Percentiles rank a stretch among this genome's conserved stretches.
Conservation (phyloP, 2,329 filamentous ascomycete species). For the Cytospora schulzeri region DNA sequence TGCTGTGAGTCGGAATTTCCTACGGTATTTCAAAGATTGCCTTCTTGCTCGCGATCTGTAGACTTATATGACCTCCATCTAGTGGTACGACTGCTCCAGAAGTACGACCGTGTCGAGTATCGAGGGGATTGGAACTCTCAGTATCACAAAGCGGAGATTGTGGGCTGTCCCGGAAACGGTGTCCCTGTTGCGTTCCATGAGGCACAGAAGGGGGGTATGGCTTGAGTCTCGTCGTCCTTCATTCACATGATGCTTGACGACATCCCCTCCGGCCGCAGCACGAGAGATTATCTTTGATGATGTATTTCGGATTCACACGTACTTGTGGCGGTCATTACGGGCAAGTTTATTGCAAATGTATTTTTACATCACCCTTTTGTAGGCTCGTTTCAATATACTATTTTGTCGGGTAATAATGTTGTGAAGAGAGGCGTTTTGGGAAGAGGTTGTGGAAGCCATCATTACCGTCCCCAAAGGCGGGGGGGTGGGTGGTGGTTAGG, state of each 20-base stretch:
- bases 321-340: too few relatives aligned
- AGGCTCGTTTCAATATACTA: too few relatives aligned
- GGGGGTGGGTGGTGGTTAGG: too few relatives aligned
- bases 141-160: slow-evolving; percentile 47
- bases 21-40: slow-evolving; percentile 35
- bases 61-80: slow-evolving; percentile 29
- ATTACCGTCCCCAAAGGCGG: too few relatives aligned
- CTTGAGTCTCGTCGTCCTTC: slow-evolving; percentile 13
- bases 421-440: too few relatives aligned
- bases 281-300: not conserved
- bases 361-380: too few relatives aligned
- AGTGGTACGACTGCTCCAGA: slow-evolving; percentile 59
- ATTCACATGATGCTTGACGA: not conserved
- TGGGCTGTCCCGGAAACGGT: slow-evolving; percentile 46
- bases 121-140: slow-evolving; percentile 49
- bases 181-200: slow-evolving; percentile 45
- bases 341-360: too few relatives aligned
- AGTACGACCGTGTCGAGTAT: slow-evolving; percentile 58
- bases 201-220: slow-evolving; percentile 32
- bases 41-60: slow-evolving; percentile 31
- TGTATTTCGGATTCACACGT: not conserved
- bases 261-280: too few relatives aligned
- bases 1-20: slow-evolving; percentile 38
- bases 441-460: too few relatives aligned
- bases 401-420: too few relatives aligned